A percentile compares a stretch with the other conserved stretches of the same genome.
Evolutionary conservation across 139 green algal genomes (phyloP).

Genomic region (Volvox africanus): DNA sequence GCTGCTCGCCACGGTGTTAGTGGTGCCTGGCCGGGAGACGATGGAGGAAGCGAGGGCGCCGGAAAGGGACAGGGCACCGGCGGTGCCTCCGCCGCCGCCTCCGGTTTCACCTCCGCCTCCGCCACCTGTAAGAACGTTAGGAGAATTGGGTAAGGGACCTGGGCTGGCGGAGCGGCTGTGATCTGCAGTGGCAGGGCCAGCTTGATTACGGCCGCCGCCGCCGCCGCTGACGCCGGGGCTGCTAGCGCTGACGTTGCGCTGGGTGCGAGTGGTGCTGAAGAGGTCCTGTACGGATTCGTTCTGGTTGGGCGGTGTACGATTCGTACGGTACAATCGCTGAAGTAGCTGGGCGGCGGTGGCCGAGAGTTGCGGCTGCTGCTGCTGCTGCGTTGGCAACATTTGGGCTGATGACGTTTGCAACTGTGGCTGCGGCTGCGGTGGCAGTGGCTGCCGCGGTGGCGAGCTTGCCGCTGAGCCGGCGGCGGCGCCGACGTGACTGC

Average conservation of each 20-base stretch:
- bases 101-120: not conserved
- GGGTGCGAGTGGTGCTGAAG: not conserved
- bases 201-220: not conserved
- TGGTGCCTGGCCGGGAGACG: not conserved
- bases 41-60: not conserved
- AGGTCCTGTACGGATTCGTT: not conserved
- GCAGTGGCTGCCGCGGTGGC: not conserved
- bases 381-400: not conserved
- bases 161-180: not conserved
- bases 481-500: not conserved
- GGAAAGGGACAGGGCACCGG: not conserved
- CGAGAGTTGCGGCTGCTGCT: not conserved
- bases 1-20: not conserved
- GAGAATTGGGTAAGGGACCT: not conserved
- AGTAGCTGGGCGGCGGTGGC: not conserved
- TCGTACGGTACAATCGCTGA: slow-evolving; percentile 19
- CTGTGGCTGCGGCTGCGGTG: not conserved
- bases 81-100: not conserved
- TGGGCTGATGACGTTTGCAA: not conserved
- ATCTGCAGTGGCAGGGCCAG: not conserved
- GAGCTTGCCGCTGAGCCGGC: not conserved
- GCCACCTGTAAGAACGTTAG: not conserved
- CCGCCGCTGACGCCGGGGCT: not conserved
- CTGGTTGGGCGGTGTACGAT: slow-evolving; percentile 25
- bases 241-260: not conserved